Evolutionary conservation across 225 moss, liverwort and hornwort genomes (phyloP), one percentile per base, ranked within the genome.

Genomic region (Straminergon stramineum): DNA sequence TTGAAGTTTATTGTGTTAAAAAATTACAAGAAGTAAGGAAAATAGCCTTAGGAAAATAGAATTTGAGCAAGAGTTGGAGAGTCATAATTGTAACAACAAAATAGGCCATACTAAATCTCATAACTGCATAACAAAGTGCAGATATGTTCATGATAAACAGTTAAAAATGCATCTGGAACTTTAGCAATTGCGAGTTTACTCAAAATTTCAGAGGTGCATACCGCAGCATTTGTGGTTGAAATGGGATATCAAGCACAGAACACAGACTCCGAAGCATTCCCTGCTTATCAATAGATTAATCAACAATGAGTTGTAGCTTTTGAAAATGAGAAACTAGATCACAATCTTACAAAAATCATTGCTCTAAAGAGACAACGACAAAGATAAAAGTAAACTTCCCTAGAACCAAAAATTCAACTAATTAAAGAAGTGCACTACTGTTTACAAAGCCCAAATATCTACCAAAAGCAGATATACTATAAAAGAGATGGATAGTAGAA

Each of bases 141-240:
- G 45, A 63, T 71, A 48, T 6, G 76, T 11, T 31, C 26, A 21
- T 66, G 32, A 43, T 64, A 64, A 57, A 75, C 24, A 10, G 28
- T 69, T 86, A 10, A 43, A 63, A 34, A 82, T 64, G 35, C 34
- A 82, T 48, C 34, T 48, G 17, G 34, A 82, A 48, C 48, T 64
- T 51, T 5, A 48, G 82, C 35, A 34, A 24, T 64, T 11, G 82
- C 48, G 34, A 35, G 64, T 48, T 43, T 62, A 63, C 63, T 82
- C 63, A 82, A 62, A 15, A 45, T 32, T 27, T 76, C 70, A 56
- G 26, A n/a, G 61, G 70, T 70, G 69, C 89, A 62, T 90, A 98
- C 96, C 91, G 89, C 76, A 98, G 83, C 98, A 98, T 98, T 67
- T 97, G 86, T 39, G 92, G 93, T 91, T 97, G 96, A 89, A 98